phyloP scores from a whole-genome alignment of 345 rosid species.

The Erucastrum elatum region DNA sequence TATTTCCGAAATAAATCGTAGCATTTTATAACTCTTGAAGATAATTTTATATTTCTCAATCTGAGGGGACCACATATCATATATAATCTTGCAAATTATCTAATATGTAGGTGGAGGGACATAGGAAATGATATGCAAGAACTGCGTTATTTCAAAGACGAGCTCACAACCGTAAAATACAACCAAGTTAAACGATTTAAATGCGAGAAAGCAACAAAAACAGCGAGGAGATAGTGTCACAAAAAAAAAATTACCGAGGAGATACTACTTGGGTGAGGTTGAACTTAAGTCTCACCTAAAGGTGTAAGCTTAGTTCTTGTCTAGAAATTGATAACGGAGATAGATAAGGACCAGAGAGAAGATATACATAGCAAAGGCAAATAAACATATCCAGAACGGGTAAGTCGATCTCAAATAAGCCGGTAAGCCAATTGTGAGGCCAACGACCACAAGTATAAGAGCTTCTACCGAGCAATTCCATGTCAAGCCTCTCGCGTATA shows the following conservation, averaged over 20 bases:
- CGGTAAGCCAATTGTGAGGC: constrained; percentile 33
- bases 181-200: no score
- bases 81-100: no score
- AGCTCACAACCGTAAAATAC: no score
- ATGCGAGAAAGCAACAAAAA: background rate
- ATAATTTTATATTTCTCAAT: background rate
- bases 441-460: constrained; percentile 27
- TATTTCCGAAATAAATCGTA: no score
- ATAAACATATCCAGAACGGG: constrained; percentile 32
- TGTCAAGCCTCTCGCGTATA: constrained; percentile 28
- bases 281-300: background rate
- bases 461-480: constrained; percentile 34
- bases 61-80: no score
- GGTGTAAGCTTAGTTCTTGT: background rate
- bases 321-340: background rate
- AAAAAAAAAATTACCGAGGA: background rate
- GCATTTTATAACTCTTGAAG: background rate
- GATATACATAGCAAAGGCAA: constrained; percentile 25
- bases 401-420: constrained; percentile 32
- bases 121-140: background rate
- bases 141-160: background rate
- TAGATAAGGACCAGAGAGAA: background rate
- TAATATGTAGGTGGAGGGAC: background rate
- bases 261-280: background rate
- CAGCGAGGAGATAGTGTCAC: background rate